Conservation (phyloP, 805 yeast species). For the Osmozyma mogii region DNA sequence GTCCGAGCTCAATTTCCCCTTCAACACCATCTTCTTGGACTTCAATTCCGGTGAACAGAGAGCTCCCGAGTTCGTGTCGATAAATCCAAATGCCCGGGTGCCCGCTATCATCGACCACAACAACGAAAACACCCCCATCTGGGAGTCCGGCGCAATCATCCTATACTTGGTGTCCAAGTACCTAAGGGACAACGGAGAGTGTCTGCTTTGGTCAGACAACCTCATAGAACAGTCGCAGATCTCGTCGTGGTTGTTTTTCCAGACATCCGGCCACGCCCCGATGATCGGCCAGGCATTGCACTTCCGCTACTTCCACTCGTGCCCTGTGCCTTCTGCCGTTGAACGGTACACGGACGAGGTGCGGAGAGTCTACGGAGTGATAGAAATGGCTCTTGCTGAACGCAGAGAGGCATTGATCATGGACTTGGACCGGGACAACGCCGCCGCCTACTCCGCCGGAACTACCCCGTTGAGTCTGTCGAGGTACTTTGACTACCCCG, state of each 20-base stretch:
- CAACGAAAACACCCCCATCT: slow-evolving; percentile 68
- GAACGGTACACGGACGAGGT: slow-evolving; percentile 90
- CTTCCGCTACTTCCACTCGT: slow-evolving; percentile 83
- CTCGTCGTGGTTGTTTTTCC: slow-evolving; percentile 85
- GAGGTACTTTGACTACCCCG: slow-evolving; percentile 84
- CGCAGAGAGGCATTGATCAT: slow-evolving; percentile 81
- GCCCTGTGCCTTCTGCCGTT: slow-evolving; percentile 79
- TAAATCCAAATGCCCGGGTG: slow-evolving; percentile 92
- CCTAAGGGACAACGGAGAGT: slow-evolving; percentile 53
- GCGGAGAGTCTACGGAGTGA: slow-evolving; percentile 84
- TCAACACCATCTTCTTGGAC: slow-evolving; percentile 77
- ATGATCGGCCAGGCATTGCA: slow-evolving; percentile 97
- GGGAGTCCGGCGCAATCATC: slow-evolving; percentile 95
- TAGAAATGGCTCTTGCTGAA: slow-evolving; percentile 93
- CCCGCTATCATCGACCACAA: slow-evolving; percentile 91
- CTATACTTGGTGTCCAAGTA: slow-evolving; percentile 70
- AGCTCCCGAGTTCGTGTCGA: slow-evolving; percentile 87
- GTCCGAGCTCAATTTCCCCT: slow-evolving; percentile 72
- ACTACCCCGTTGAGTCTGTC: slow-evolving; percentile 81
- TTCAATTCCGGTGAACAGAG: slow-evolving; percentile 86
- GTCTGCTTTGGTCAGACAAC: slow-evolving; percentile 75
- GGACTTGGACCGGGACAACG: slow-evolving; percentile 84
- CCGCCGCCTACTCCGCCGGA: slow-evolving; percentile 81
- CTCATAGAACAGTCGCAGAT: slow-evolving; percentile 77
- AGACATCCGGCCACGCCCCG: slow-evolving; percentile 96